phyloP scores from a whole-genome alignment of 225 moss, liverwort and hornwort species.

The Takakia lepidozioides region DNA sequence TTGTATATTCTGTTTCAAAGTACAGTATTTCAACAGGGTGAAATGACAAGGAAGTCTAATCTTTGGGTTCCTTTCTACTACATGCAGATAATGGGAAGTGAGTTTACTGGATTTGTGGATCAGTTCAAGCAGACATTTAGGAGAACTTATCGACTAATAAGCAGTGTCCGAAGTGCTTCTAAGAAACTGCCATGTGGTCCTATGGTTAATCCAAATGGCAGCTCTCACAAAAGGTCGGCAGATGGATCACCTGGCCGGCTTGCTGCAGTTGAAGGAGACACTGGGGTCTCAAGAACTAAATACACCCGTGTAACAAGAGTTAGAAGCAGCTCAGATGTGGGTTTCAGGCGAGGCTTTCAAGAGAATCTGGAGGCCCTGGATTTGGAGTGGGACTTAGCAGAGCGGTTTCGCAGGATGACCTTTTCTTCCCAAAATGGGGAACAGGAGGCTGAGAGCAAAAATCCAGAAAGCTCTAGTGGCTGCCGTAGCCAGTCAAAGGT shows the following conservation, averaged over 20 bases:
- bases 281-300: no score
- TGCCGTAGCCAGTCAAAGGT: no score
- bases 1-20: background rate
- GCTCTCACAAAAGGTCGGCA: no score
- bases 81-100: slow-evolving; percentile 56
- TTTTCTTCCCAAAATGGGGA: slow-evolving; percentile 16
- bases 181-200: no score
- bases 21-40: no score
- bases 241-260: no score
- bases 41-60: no score
- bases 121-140: slow-evolving; percentile 77
- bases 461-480: no score
- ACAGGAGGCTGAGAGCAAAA: slow-evolving; percentile 1
- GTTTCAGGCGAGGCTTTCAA: background rate
- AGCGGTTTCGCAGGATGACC: slow-evolving; percentile 33
- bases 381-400: slow-evolving; percentile 27
- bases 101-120: slow-evolving; percentile 67
- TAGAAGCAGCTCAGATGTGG: slow-evolving; percentile 13
- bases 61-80: slow-evolving; percentile 1
- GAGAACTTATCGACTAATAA: slow-evolving; percentile 62
- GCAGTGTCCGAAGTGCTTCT: slow-evolving; percentile 57
- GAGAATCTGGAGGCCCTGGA: slow-evolving; percentile 1
- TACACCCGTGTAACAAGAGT: no score
- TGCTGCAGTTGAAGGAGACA: no score
- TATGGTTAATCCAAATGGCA: no score